Base-by-base conservation (phyloP, 345 rosid species). In the Aegle marmelos region DNA sequence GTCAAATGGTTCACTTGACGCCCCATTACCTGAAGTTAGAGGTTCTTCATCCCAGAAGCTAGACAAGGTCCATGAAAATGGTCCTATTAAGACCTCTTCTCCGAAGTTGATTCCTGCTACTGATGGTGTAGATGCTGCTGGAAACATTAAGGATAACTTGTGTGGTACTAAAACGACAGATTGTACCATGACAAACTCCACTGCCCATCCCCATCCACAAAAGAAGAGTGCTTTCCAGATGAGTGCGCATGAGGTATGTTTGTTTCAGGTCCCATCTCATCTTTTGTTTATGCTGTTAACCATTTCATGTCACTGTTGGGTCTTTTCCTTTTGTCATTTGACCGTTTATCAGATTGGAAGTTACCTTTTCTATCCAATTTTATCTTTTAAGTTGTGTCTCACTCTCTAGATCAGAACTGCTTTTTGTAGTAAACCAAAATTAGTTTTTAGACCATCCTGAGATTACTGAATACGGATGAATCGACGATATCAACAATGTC, bases 201-300 rank as follows among this genome's bases (percentile, higher is more conserved):
- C 57, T 77, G 66, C 31, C 36, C 80, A 83, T 63, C 72, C 74
- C 39, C 81, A 86, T 74, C 74, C 75, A 25, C 85, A 75, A 73
- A 91, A 80, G 76, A 90, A 84, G 73, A 73, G 66, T 65, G 87
- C 88, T 77, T 97, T 94, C 86, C 90, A 86, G 78, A 97, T 94
- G 90, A 91, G 87, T 71, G 96, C 98, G 17, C 88, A 87, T 79
- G 98, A 94, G 98, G 98, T 90, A 80, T 67, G 80, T 65, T 9
- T 64, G 48, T 16, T 36, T 64, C 14, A 5, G 65, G 41, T 27
- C 25, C 57, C 31, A 9, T 39, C 50, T 73, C 71, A 4, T 68
- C 53, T 22, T 72, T 34, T 48, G n/a, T 54, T 9, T 54, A 13
- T 31, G 22, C 27, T 25, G 36, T 53, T 59, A 19, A 34, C 60